Evolutionary conservation across 805 yeast species (phyloP), one percentile per base, ranked within the genome.

Genomic region (Starmerella apis): DNA sequence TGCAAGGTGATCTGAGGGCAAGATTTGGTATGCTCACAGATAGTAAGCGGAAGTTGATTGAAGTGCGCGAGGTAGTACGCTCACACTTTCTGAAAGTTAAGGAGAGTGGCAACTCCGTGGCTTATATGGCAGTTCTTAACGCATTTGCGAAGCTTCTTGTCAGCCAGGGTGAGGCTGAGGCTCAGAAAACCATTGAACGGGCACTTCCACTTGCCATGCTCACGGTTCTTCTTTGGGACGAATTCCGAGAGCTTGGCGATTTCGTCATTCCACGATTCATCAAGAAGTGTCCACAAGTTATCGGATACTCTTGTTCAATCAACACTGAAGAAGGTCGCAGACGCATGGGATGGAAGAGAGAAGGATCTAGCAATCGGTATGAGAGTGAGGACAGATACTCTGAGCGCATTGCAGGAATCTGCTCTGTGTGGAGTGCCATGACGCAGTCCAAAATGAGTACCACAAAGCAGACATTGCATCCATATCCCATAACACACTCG

Each of bases 151-250:
- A 92, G 62, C 83, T 90, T 3, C 68, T 88, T 1, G 85, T 92
- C 1, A 78, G 83, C 24, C 98, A 92, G 67, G 90, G 96, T 1
- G 97, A 88, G 65, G 78, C 94, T 1, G 98, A 92, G 65, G 88
- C 86, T 8, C 73, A 83, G 14, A 94, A 84, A 0, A 77, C 81
- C 51, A 80, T 94, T 1, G 75, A 77, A 38, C 78, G 87, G 3
- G 84, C 96, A 0, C 60, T 83, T 8, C 94, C 98, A 0, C 68
- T 92, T 41, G 95, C 86, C 0, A 75, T 74, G 58, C 65, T 90
- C 30, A 69, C 90, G 0, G 61, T 76, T 16, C 69, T 71, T 28
- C 61, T 87, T 36, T 61, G 86, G 58, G 61, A 73, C 16, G 67
- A 65, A 30, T 74, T 69, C 57, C 73, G 76, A 0, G 79, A 76